phyloP scores from a whole-genome alignment of 2,329 filamentous ascomycete genomes.

The Phialocephala sp. region DNA sequence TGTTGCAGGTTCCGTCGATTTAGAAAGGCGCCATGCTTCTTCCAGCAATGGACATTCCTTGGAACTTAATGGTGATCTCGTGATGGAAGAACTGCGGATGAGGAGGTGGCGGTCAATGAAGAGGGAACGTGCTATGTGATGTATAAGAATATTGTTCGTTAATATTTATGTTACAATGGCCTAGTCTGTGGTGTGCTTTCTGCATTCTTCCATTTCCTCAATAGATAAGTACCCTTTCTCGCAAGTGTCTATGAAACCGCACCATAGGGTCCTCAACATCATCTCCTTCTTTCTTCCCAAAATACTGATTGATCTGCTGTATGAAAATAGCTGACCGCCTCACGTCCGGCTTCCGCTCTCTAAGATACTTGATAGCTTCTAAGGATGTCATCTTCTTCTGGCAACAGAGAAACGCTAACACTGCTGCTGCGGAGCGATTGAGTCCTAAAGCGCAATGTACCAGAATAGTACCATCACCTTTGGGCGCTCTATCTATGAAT shows the following conservation, averaged over 20 bases:
- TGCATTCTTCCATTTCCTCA: too few relatives aligned
- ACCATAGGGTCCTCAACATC: conserved; percentile 2
- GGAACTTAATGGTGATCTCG: not conserved
- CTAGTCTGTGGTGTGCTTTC: too few relatives aligned
- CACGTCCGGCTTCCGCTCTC: conserved; percentile 13
- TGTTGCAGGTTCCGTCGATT: not conserved
- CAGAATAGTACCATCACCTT: conserved; percentile 8
- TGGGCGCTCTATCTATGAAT: conserved; percentile 22
- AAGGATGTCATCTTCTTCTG: conserved; percentile 3
- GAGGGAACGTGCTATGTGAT: not conserved
- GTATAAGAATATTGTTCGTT: not conserved
- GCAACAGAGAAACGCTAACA: conserved; percentile 17
- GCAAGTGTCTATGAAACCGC: conserved; percentile 11
- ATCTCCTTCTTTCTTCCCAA: not conserved
- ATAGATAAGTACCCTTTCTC: too few relatives aligned
- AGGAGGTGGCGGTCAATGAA: conserved; percentile 8
- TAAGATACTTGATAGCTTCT: not conserved
- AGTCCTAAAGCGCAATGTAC: conserved; percentile 19
- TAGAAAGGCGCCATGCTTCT: not conserved
- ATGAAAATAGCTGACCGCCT: conserved; percentile 10
- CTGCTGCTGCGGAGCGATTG: conserved; percentile 19
- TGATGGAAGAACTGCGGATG: conserved; percentile 16
- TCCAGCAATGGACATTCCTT: not conserved
- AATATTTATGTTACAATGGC: too few relatives aligned
- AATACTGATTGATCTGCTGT: conserved; percentile 18